Evolutionary conservation across 2,329 filamentous ascomycete species (phyloP).

Genomic region (Sporothrix dimorphospora): DNA sequence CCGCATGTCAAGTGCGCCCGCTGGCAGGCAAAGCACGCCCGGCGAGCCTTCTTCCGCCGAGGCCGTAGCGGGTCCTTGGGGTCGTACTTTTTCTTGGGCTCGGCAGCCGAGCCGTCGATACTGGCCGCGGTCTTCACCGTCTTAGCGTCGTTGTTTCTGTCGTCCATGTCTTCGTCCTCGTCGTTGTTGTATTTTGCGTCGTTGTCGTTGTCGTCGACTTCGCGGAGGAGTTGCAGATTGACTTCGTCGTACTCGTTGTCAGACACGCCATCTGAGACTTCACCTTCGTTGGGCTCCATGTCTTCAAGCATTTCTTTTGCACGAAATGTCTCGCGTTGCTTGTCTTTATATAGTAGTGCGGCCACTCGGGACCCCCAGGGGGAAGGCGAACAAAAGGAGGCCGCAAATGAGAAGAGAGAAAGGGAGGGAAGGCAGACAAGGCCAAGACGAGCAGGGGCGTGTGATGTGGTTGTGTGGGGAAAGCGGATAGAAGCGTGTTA

Average conservation of each 20-base stretch:
- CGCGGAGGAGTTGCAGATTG: conserved; percentile 47
- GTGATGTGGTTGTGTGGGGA: neutral
- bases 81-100: conserved; percentile 70
- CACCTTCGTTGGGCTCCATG: conserved; percentile 55
- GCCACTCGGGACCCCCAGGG: conserved; percentile 30
- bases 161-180: conserved; percentile 48
- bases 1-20: conserved; percentile 96
- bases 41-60: conserved; percentile 89
- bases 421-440: conserved; percentile 19
- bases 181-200: conserved; percentile 41
- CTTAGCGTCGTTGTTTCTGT: conserved; percentile 53
- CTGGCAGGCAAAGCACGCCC: conserved; percentile 96
- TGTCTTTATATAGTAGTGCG: conserved; percentile 52
- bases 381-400: conserved; percentile 25
- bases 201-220: conserved; percentile 40
- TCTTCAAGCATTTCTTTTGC: conserved; percentile 54
- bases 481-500: conserved; percentile 13
- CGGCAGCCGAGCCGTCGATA: conserved; percentile 39
- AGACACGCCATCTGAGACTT: conserved; percentile 62
- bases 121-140: conserved; percentile 57
- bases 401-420: conserved; percentile 15
- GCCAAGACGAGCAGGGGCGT: conserved; percentile 14
- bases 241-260: conserved; percentile 59
- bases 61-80: conserved; percentile 90
- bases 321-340: conserved; percentile 49